Evolutionary conservation across 2,329 filamentous ascomycete species (phyloP).

Genomic region (Fusarium cicatricum): DNA sequence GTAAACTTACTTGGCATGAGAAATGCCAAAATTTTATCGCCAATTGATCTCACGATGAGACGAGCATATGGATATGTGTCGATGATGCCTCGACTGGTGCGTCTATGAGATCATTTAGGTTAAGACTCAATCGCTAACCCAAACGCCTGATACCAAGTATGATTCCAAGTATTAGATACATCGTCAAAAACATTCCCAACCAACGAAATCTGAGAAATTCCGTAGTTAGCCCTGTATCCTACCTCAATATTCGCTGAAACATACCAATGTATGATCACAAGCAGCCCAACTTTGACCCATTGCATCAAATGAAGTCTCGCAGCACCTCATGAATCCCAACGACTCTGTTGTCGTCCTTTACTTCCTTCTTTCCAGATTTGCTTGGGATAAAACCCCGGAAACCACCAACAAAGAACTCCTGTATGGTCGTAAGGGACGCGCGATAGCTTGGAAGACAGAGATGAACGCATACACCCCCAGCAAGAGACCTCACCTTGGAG

Average conservation of each 20-base stretch:
- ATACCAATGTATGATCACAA: not conserved
- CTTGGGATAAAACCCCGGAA: slow-evolving; percentile 76
- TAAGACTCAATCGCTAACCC: not conserved
- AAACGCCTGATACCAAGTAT: not conserved
- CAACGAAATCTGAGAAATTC: not conserved
- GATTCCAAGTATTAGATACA: slow-evolving; percentile 1
- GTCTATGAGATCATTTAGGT: too few species aligned
- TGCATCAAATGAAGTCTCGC: not conserved
- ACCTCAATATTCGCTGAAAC: not conserved
- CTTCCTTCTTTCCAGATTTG: slow-evolving; percentile 54
- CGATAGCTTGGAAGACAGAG: not conserved
- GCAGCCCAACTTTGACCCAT: not conserved
- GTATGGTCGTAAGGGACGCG: not conserved
- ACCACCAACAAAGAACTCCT: slow-evolving; percentile 78
- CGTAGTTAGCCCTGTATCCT: not conserved
- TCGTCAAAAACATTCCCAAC: not conserved
- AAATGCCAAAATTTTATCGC: too few species aligned
- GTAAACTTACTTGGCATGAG: too few species aligned
- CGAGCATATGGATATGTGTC: not conserved
- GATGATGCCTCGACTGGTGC: too few species aligned
- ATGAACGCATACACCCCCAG: slow-evolving; percentile 58
- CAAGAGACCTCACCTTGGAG: slow-evolving; percentile 66
- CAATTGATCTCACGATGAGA: too few species aligned
- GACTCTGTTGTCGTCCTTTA: not conserved
- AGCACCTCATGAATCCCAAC: not conserved